These are phyloP conservation scores for Backusella tuberculispora DNA, from an alignment of 192 early-diverging fungal genomes.

Conservation along the genomic window DNA sequence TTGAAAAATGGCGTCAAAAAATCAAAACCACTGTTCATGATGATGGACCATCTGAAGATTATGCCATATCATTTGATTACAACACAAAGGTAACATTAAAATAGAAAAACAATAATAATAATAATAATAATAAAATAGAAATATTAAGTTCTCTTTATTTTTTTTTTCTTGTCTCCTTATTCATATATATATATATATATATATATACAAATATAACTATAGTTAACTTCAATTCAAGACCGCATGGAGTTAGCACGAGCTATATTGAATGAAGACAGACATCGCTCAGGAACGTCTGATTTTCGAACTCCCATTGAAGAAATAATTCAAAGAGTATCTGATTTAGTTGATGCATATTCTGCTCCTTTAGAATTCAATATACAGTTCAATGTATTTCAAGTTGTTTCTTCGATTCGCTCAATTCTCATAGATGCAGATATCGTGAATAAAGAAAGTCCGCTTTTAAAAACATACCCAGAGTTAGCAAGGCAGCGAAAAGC, in stretches of 20 bases:
- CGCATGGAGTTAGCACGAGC: constrained; percentile 18
- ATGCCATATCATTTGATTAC: not conserved
- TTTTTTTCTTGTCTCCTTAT: not conserved
- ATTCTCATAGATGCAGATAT: constrained; percentile 27
- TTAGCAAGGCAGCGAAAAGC: constrained; percentile 35
- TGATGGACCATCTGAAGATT: not conserved
- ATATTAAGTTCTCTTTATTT: constrained; percentile 24
- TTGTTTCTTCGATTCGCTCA: constrained; percentile 28
- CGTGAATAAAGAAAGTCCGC: constrained; percentile 40
- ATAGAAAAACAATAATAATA: not conserved
- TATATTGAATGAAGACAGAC: constrained; percentile 25
- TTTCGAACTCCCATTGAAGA: constrained; percentile 26
- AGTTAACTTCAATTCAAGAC: constrained; percentile 15
- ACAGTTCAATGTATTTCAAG: constrained; percentile 26
- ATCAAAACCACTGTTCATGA: not conserved
- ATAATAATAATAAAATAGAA: not conserved
- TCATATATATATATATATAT: not conserved
- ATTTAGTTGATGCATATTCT: constrained; percentile 23
- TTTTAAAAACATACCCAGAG: constrained; percentile 37
- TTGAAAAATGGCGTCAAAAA: constrained; percentile 24
- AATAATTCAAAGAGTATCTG: constrained; percentile 13
- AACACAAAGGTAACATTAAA: constrained; percentile 14
- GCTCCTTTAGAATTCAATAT: constrained; percentile 14
- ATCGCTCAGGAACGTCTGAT: constrained; percentile 26
- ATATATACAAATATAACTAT: constrained; percentile 14